Conservation (phyloP, 2,329 filamentous ascomycete genomes). For the Fusarium ramigenum region DNA sequence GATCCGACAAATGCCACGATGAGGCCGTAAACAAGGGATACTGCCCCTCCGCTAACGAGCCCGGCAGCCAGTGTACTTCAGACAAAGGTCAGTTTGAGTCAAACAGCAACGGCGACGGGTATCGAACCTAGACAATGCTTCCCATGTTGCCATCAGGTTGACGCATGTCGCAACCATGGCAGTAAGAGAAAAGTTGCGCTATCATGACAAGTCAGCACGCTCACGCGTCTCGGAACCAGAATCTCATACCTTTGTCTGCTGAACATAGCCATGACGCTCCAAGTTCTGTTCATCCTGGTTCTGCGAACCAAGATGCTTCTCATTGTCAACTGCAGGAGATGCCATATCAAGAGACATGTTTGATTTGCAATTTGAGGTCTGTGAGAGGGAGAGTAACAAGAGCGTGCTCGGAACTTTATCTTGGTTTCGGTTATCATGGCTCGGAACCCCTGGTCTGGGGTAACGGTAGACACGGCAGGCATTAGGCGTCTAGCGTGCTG, state of each 20-base stretch:
- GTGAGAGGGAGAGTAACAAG: not conserved
- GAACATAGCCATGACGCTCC: not conserved
- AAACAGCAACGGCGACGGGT: not conserved
- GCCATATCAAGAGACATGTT: not conserved
- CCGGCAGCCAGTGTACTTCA: slow-evolving; percentile 28
- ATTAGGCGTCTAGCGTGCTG: not conserved
- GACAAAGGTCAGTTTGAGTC: not conserved
- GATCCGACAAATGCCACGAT: slow-evolving; percentile 20
- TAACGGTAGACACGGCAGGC: not conserved
- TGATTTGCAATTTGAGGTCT: not conserved
- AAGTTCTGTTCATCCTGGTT: not conserved
- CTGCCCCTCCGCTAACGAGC: slow-evolving; percentile 22
- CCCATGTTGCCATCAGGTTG: slow-evolving; percentile 33
- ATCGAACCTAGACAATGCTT: slow-evolving; percentile 30
- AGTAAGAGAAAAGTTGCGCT: slow-evolving; percentile 26
- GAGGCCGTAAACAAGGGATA: slow-evolving; percentile 25
- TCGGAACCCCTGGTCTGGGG: not conserved
- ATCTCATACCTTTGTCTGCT: not conserved
- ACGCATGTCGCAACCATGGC: slow-evolving; percentile 24
- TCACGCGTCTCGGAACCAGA: not conserved
- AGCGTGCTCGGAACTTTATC: not conserved
- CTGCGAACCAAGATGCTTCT: not conserved
- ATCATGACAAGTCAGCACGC: not conserved
- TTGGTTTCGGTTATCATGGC: not conserved
- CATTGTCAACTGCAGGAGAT: not conserved